These are phyloP conservation scores for Pochonia chlamydosporia DNA, from an alignment of 2,329 filamentous ascomycete genomes.

Conservation along the genomic window DNA sequence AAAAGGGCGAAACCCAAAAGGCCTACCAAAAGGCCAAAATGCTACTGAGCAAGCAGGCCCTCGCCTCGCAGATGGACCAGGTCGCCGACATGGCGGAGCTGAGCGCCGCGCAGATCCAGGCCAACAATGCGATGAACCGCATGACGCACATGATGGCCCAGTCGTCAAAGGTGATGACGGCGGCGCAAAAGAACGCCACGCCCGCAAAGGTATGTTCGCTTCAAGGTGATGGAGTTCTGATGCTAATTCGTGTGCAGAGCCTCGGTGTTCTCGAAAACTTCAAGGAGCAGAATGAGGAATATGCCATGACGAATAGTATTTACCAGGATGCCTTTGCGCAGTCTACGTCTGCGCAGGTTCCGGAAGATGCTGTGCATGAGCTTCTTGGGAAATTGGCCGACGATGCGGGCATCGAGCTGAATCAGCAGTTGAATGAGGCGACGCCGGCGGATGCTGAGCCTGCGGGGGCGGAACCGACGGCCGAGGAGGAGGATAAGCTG, in stretches of 20 bases:
- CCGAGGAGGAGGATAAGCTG: constrained; percentile 74
- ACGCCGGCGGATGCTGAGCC: constrained; percentile 54
- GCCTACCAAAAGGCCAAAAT: constrained; percentile 59
- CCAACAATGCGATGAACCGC: constrained; percentile 59
- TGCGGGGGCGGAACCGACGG: constrained; percentile 57
- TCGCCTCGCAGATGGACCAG: constrained; percentile 58
- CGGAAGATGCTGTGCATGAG: constrained; percentile 81
- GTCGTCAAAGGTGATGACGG: constrained; percentile 52
- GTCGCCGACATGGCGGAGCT: constrained; percentile 60
- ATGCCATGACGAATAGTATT: constrained; percentile 62
- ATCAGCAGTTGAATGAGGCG: constrained; percentile 62
- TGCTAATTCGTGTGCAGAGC: constrained; percentile 30
- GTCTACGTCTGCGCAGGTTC: constrained; percentile 65
- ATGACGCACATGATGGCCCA: constrained; percentile 60
- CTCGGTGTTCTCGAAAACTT: constrained; percentile 56
- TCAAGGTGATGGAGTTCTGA: too few relatives aligned
- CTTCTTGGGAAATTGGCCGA: constrained; percentile 81
- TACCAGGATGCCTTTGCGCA: constrained; percentile 82
- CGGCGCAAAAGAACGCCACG: constrained; percentile 53
- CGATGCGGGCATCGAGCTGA: constrained; percentile 78
- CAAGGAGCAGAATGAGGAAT: constrained; percentile 58
- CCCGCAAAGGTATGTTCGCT: constrained; percentile 50
- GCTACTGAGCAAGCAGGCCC: constrained; percentile 55
- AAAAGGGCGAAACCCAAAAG: constrained; percentile 58
- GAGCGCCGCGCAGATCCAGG: constrained; percentile 55